Percentiles rank a stretch among this genome's conserved stretches.
These are phyloP conservation scores for Chlorella vulgaris DNA, from an alignment of 139 green algal genomes.

Conservation along the genomic window DNA sequence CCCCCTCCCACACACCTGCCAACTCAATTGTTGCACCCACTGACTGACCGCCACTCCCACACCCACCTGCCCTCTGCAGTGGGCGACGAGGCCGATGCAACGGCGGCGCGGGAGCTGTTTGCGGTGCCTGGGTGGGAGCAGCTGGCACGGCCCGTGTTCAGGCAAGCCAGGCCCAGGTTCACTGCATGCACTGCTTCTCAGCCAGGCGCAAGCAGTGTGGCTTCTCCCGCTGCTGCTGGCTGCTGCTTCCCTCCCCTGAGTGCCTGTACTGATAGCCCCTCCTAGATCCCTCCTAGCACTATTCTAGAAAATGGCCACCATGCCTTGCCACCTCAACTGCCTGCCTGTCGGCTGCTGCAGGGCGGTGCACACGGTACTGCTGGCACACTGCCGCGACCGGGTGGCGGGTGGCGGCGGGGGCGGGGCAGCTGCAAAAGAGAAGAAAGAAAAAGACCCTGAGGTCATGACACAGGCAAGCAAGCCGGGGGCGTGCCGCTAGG, in stretches of 20 bases:
- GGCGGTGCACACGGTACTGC: constrained; percentile 16
- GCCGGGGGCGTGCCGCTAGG: too few species aligned
- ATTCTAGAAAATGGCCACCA: too few species aligned
- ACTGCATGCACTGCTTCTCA: not conserved
- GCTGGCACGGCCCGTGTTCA: constrained; percentile 34
- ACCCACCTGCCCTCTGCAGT: constrained; percentile 1
- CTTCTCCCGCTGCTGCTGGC: too few species aligned
- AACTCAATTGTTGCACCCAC: not conserved
- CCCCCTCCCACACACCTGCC: not conserved
- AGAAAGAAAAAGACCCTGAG: constrained; percentile 45
- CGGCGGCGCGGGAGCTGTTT: not conserved
- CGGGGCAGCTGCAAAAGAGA: not conserved
- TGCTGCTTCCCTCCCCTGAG: too few species aligned
- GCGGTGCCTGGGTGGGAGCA: constrained; percentile 6
- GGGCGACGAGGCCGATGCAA: constrained; percentile 2
- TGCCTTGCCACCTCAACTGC: not conserved
- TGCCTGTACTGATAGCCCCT: too few species aligned
- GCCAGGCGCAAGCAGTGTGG: too few species aligned
- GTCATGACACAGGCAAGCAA: constrained; percentile 23
- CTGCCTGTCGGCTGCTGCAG: not conserved
- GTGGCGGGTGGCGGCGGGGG: not conserved
- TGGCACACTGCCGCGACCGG: constrained; percentile 1
- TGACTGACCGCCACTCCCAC: not conserved
- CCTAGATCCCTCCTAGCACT: too few species aligned
- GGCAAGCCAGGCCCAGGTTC: not conserved